Base-by-base conservation (phyloP, 106 monocot species). In the Dendrobium huoshanense region DNA sequence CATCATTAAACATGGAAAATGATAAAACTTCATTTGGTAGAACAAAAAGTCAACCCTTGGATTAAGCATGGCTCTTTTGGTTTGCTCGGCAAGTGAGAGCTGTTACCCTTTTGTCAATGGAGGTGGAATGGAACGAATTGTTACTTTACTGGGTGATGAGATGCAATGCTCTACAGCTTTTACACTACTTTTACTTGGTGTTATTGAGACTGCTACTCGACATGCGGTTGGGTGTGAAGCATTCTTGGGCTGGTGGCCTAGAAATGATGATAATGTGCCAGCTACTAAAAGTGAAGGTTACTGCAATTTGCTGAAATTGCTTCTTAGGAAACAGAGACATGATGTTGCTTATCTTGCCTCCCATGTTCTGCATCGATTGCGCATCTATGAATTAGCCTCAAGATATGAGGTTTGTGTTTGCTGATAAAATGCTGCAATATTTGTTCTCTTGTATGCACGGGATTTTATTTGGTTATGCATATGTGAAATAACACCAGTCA, bases 161-260 rank as follows among this genome's bases (percentile, higher is more conserved):
- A 75, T 81, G 44, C 86, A 81, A 59, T 86, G 73, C 27, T 91
- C 98, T 41, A 75, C 90, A 45, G 88, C 86, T 67, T 79, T 76
- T 41, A 75, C 84, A 19, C 67, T 99, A 55, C 73, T 99, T 41
- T 68, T 95, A 72, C 89, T 99, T 78, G 86, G 83, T 67, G 77
- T 88, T 85, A 43, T 95, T 85, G 98, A 99, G 58, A 81, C 80
- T 88, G 98, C 89, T 77, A 95, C 98, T 75, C 75, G 91, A 20
- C 86, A 99, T 91, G 82, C 85, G 8, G 85, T 95, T 81, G 98
- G 98, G 70, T 99, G 98, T 86, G 98, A 99, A 88, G 92, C 88
- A 48, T 95, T 95, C 87, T 79, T 99, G 76, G 98, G 98, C 51
- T 92, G 98, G 95, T 93, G 92, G 92, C 92, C 94, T 75, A 87